phyloP scores from a whole-genome alignment of 192 early-diverging fungal genomes.

The Kappamyces sp. region DNA sequence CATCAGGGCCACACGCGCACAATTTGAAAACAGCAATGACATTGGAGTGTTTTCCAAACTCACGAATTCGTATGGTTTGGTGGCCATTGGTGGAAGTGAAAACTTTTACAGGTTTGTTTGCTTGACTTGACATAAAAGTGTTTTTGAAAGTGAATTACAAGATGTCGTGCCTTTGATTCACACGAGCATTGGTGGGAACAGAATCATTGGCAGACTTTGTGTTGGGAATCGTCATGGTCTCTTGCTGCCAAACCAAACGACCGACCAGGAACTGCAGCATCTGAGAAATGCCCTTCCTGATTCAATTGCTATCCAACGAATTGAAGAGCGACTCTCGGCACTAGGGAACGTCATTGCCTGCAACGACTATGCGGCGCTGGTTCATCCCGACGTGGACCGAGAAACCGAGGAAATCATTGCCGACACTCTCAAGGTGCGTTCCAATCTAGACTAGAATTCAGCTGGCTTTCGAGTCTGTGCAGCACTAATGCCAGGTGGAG shows the following conservation, averaged over 20 bases:
- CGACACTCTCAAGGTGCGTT: conserved; percentile 68
- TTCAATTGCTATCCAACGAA: conserved; percentile 83
- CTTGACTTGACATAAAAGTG: conserved; percentile 35
- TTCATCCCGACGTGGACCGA: conserved; percentile 96
- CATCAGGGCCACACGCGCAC: conserved; percentile 51
- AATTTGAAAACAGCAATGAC: conserved; percentile 99
- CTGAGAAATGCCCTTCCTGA: conserved; percentile 94
- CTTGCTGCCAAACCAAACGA: conserved; percentile 89
- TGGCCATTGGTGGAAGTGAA: conserved; percentile 95
- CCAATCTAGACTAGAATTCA: too few relatives aligned
- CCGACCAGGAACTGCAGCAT: conserved; percentile 94
- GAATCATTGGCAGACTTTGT: conserved; percentile 91
- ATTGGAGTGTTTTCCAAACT: conserved; percentile 96
- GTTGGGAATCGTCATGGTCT: conserved; percentile 91
- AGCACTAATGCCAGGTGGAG: conserved; percentile 53
- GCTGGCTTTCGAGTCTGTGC: too few relatives aligned
- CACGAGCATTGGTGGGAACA: conserved; percentile 93
- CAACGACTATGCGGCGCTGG: conserved; percentile 98
- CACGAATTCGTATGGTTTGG: conserved; percentile 97
- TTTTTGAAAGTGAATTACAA: conserved; percentile 89
- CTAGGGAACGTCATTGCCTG: conserved; percentile 99
- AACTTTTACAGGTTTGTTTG: conserved; percentile 91
- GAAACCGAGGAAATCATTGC: conserved; percentile 99
- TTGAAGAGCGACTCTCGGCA: conserved; percentile 95
- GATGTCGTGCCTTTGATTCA: conserved; percentile 96